Conservation (phyloP, 2,329 filamentous ascomycete species). For the Ophiocordyceps robertsii region DNA sequence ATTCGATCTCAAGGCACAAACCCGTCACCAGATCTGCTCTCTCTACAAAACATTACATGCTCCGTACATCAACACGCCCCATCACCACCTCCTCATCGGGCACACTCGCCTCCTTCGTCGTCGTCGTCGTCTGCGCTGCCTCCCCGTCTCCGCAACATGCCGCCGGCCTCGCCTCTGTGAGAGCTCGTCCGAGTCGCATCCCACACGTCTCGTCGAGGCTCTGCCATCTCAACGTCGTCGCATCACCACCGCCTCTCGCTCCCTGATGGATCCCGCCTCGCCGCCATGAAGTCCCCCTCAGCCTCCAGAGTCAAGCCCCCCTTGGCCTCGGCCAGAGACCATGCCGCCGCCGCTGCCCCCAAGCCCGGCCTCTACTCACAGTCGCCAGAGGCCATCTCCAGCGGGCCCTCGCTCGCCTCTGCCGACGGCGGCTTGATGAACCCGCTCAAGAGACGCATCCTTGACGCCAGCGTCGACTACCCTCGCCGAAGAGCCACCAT, state of each 20-base stretch:
- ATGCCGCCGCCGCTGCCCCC: slow-evolving; percentile 39
- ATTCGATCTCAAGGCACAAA: too few species aligned
- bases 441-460: slow-evolving; percentile 48
- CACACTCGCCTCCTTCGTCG: too few species aligned
- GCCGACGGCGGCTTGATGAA: slow-evolving; percentile 41
- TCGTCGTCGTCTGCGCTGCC: too few species aligned
- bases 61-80: too few species aligned
- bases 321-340: slow-evolving; percentile 34
- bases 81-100: too few species aligned
- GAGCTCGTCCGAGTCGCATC: too few species aligned
- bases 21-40: too few species aligned
- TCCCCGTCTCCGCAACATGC: too few species aligned
- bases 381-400: slow-evolving; percentile 32
- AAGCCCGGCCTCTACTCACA: slow-evolving; percentile 43
- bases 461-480: slow-evolving; percentile 48
- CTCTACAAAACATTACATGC: too few species aligned
- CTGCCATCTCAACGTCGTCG: not conserved
- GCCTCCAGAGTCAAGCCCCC: slow-evolving; percentile 25
- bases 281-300: not conserved
- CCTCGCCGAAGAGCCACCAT: slow-evolving; percentile 52
- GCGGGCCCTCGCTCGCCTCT: slow-evolving; percentile 31
- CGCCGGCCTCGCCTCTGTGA: too few species aligned
- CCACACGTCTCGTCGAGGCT: too few species aligned
- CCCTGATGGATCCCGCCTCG: not conserved
- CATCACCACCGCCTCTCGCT: not conserved